Evolutionary conservation across 2,329 filamentous ascomycete genomes (phyloP).

Genomic region (Stachybotrys chartarum): DNA sequence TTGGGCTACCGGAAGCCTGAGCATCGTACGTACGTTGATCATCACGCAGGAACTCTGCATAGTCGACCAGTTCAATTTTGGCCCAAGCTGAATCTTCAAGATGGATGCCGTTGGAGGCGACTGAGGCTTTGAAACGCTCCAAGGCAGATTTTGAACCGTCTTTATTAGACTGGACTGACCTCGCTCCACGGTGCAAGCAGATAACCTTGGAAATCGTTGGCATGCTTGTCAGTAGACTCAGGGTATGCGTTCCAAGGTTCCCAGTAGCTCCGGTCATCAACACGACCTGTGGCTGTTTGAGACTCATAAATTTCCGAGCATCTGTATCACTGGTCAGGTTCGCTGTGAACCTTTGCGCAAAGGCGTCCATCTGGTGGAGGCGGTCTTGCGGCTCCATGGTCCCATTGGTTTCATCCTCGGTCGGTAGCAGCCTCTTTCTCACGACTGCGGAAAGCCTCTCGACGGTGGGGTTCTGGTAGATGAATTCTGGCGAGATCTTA

Average conservation of each 20-base stretch:
- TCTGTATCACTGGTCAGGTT: not conserved
- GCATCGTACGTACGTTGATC: not conserved
- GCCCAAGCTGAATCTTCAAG: not conserved
- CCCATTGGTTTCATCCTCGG: not conserved
- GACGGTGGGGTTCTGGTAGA: slow-evolving; percentile 4
- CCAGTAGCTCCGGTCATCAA: slow-evolving; percentile 13
- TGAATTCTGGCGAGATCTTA: slow-evolving; percentile 8
- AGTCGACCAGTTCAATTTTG: slow-evolving; percentile 2
- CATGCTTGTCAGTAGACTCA: slow-evolving; percentile 5
- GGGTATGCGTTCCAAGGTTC: slow-evolving; percentile 11
- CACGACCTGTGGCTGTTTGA: slow-evolving; percentile 3
- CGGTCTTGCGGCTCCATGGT: not conserved
- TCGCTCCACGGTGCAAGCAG: slow-evolving; percentile 8
- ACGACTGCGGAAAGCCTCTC: not conserved
- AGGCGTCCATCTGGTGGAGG: not conserved
- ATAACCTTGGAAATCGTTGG: slow-evolving; percentile 8
- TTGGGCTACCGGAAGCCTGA: not conserved
- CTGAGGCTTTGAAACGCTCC: not conserved
- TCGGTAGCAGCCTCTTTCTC: not conserved
- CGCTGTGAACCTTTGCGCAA: not conserved
- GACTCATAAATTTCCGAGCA: not conserved
- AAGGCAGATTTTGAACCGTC: not conserved
- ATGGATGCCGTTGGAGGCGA: not conserved
- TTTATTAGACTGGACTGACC: not conserved
- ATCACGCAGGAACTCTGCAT: not conserved